Conservation (phyloP, 441 rosid genomes). For the Lepidium campestre region DNA sequence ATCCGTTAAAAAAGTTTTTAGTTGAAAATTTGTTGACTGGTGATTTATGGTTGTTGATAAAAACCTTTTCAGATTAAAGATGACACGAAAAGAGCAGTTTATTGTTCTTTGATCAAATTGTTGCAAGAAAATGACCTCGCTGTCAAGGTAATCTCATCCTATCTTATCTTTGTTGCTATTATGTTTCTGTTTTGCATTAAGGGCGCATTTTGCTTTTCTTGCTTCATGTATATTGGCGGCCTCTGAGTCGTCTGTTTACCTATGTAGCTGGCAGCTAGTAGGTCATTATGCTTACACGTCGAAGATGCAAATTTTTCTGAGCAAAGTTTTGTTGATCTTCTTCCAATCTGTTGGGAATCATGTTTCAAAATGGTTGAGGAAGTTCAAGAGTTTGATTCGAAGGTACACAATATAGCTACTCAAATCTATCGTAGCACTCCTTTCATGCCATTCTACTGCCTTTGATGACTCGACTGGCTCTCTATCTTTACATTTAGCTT, state of each 20-base stretch:
- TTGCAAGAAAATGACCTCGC: constrained; percentile 80
- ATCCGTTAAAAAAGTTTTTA: not conserved
- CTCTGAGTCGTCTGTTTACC: constrained; percentile 30
- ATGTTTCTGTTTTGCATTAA: not conserved
- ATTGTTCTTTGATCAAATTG: constrained; percentile 81
- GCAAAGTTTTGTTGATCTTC: constrained; percentile 72
- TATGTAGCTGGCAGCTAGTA: constrained; percentile 90
- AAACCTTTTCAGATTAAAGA: constrained; percentile 65
- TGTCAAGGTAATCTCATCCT: constrained; percentile 60
- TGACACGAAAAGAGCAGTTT: constrained; percentile 84
- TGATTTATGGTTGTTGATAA: constrained; percentile 24
- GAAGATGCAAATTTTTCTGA: constrained; percentile 97
- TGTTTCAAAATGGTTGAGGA: constrained; percentile 92
- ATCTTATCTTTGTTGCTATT: constrained; percentile 6
- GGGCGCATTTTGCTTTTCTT: not conserved
- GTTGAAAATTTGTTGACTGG: not conserved
- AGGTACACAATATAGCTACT: constrained; percentile 44
- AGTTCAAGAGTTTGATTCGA: constrained; percentile 97
- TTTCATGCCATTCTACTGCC: constrained; percentile 13
- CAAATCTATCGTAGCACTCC: constrained; percentile 2
- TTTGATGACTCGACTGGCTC: not conserved
- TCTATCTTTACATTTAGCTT: constrained; percentile 5
- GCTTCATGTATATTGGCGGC: constrained; percentile 1
- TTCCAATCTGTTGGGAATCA: constrained; percentile 84
- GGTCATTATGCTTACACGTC: constrained; percentile 84